Base-by-base conservation (phyloP, 2,329 filamentous ascomycete species). In the Ploettnerulaceae sp. region DNA sequence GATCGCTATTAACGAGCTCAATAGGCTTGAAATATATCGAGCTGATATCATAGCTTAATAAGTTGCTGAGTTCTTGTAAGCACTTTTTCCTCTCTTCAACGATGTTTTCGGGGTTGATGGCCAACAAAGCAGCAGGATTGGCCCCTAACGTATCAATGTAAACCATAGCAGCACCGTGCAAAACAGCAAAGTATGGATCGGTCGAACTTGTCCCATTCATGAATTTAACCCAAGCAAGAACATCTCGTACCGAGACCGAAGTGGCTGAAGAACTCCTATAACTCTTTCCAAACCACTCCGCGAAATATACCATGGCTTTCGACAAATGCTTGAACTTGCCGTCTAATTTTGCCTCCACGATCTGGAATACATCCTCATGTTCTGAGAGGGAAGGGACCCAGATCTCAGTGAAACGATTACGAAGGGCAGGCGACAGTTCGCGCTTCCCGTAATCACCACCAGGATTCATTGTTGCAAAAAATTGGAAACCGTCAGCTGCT, bases 391-490 rank as follows among this genome's bases (percentile, higher is more conserved):
- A 79, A 1, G 93, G 89, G 0, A 97, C 93, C 93, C 93, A 98
- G 7, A 99, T 96, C 67, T 99, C 93, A 0, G 93, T 99, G 64
- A 99, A 95, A 50, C 93, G 86, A 64, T 99, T 98, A 35, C 93
- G 79, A 49, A 99, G 71, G 11, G 93, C 94, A 3, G 93, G 93
- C 1, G 93, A 98, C 9, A 99, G 76, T 65, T 99, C 93, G 57
- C 91, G 89, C 70, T 99, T 99, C 55, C 93, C 93, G 64, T 97
- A 98, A 63, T 99, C 93, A 35, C 94, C 93, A 40, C 94, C 94
- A 7, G 93, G 93, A 57, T 99, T 99, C 93, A 99, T 99, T 0
- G 93, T 98, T 3, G 93, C 91, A 49, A 98, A 79, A 67, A 98
- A 96, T 61, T 98, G 90, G 66, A 97, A 99, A 0, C 85, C 87